Base-by-base conservation (phyloP, 495 filamentous ascomycete species). In the Podospora pseudopauciseta region DNA sequence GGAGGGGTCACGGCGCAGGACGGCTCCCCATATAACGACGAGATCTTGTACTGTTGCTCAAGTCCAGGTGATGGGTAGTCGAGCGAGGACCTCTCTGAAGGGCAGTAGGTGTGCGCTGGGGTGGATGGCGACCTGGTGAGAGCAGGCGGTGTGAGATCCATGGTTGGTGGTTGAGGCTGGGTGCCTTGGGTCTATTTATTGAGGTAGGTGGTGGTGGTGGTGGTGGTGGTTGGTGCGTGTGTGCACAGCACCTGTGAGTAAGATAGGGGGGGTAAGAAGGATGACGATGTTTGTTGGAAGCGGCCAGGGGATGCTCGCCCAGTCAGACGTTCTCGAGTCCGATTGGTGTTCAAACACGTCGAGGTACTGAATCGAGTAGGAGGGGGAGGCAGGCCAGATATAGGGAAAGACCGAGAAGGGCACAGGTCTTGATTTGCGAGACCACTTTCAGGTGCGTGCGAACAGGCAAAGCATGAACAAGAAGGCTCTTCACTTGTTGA, bases 61-160 rank as follows among this genome's bases (percentile, higher is more conserved):
- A 81, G 75, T 23, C 76, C 77, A 60, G 80, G 79, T 20, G 82
- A 80, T 23, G 80, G 77, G 68, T 83, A 84, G 66, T 80, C 81
- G 60, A 84, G 78, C 60, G 77, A 77, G 13, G 80, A 81, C 70
- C 79, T 78, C 64, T 80, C 78, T 28, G 82, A 84, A 18, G 76
- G 74, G 78, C 80, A 83, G 71, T 80, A 81, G 55, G 81, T 82
- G 75, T 80, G 77, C 53, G 80, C 76, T 65, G 82, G 79, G 49
- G 82, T 80, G 19, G 80, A 77, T 23, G 82, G 78, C 71, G 82
- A 84, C 75, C 80, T 76, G 63, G 80, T 82, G 66, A 84, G 77
- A 68, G 80, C 76, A 55, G 82, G 82, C 69, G 82, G 82, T 75
- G 82, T 80, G 68, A 79, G 77, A 73, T 83, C 81, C 82, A 84